A percentile compares a stretch with the other conserved stretches of the same genome.
phyloP scores from a whole-genome alignment of 257 asterid species.

The Nicotiana paniculata region DNA sequence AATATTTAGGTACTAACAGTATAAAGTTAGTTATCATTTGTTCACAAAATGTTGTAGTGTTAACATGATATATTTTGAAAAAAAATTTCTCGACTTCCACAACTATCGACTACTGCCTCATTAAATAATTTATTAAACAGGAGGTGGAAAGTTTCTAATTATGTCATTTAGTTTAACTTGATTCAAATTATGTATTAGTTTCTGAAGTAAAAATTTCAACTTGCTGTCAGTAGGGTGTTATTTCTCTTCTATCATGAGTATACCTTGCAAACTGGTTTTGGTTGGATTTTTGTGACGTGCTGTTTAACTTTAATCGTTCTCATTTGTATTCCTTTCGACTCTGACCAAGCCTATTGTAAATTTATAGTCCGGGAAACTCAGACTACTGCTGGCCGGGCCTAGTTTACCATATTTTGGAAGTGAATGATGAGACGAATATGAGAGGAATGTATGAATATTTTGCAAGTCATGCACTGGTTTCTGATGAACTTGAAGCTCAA shows the following conservation, averaged over 20 bases:
- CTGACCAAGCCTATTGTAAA: background rate
- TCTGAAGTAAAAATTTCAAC: background rate
- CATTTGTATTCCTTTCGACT: background rate
- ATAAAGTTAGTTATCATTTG: background rate
- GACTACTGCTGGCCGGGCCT: background rate
- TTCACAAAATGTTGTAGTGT: background rate
- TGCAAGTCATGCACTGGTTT: constrained; percentile 57
- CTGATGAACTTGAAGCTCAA: constrained; percentile 27
- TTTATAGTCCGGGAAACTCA: background rate
- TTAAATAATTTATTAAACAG: too few species aligned
- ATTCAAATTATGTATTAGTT: background rate
- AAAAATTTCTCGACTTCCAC: too few species aligned
- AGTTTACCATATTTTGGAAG: background rate
- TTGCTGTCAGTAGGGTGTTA: background rate
- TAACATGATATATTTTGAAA: too few species aligned
- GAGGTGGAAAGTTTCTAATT: too few species aligned
- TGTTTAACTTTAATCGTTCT: background rate
- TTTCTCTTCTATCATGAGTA: background rate
- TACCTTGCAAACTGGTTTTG: background rate
- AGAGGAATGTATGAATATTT: constrained; percentile 65
- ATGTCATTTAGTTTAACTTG: too few species aligned
- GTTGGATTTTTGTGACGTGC: background rate
- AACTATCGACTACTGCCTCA: too few species aligned
- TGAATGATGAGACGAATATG: constrained; percentile 51
- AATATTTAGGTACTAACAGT: background rate